Evolutionary conservation across 768 basidiomycete species (phyloP).

Genomic region (Kwoniella sp.): DNA sequence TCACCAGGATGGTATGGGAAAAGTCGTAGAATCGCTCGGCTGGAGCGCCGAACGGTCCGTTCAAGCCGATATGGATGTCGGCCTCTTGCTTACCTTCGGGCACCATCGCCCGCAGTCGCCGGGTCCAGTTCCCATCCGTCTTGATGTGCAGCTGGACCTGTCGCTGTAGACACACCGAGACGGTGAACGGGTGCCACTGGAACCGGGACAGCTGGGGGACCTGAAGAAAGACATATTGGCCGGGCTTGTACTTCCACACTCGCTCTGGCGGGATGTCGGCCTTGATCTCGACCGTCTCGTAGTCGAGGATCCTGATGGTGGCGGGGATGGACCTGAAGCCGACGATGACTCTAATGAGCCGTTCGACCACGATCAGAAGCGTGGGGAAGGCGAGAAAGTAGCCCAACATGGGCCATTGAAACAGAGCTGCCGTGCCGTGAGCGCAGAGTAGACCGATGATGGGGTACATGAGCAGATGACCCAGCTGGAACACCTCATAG

Average conservation of each 20-base stretch:
- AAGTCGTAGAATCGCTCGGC: constrained; percentile 29
- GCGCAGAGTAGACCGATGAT: constrained; percentile 26
- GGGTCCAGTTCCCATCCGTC: constrained; percentile 29
- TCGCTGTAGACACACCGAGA: constrained; percentile 14
- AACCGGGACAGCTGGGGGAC: constrained; percentile 9
- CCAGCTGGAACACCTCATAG: constrained; percentile 29
- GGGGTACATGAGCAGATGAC: constrained; percentile 30
- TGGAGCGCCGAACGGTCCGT: constrained; percentile 30
- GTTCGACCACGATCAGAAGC: constrained; percentile 21
- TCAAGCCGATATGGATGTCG: constrained; percentile 17
- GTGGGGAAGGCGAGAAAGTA: constrained; percentile 32
- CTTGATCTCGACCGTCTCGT: constrained; percentile 18
- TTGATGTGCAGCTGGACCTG: constrained; percentile 24
- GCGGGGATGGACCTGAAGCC: constrained; percentile 18
- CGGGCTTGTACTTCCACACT: constrained; percentile 21
- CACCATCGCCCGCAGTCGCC: constrained; percentile 5
- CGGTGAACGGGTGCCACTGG: constrained; percentile 29
- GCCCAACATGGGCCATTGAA: constrained; percentile 28
- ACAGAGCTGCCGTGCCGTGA: constrained; percentile 18
- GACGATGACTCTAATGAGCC: constrained; percentile 3
- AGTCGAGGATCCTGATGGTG: constrained; percentile 15
- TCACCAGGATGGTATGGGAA: constrained; percentile 26
- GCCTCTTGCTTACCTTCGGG: neutral
- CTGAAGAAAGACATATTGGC: constrained; percentile 27
- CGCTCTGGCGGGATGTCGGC: neutral